phyloP scores from a whole-genome alignment of 768 basidiomycete genomes.

The Auricularia cornea region DNA sequence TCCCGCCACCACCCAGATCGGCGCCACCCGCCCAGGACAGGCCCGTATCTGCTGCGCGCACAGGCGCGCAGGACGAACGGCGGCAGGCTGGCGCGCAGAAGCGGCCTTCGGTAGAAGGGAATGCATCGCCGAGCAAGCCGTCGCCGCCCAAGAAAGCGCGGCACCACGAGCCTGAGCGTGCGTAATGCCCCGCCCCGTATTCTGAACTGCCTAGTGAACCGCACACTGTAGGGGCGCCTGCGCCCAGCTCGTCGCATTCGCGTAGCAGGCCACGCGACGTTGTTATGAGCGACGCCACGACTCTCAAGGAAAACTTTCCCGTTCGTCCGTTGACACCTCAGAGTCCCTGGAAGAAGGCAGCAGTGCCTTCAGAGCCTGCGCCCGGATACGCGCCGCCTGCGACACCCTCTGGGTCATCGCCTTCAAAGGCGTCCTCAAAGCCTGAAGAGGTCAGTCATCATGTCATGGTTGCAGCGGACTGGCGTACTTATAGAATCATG shows the following conservation, averaged over 20 bases:
- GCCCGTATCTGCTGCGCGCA: not conserved
- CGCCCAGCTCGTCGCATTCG: not conserved
- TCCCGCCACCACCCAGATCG: not conserved
- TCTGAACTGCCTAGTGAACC: not conserved
- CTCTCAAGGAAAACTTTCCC: not conserved
- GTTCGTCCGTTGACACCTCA: not conserved
- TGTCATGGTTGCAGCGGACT: too few relatives aligned
- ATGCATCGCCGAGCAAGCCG: not conserved
- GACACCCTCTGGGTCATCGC: not conserved
- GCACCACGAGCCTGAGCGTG: not conserved
- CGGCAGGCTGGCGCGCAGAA: not conserved
- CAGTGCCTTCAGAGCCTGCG: not conserved
- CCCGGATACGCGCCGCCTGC: too few relatives aligned
- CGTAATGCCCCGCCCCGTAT: not conserved
- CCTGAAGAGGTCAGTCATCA: not conserved
- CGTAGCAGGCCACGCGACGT: not conserved
- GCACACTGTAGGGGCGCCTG: not conserved
- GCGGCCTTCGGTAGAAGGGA: not conserved
- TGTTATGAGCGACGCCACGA: not conserved
- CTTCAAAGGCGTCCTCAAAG: not conserved
- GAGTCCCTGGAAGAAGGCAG: not conserved
- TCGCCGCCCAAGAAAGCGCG: not conserved
- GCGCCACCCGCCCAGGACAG: not conserved
- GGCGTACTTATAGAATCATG: not conserved
- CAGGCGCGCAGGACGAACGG: not conserved